phyloP scores from a whole-genome alignment of 257 asterid species.

The Parsonsia alboflavescens region DNA sequence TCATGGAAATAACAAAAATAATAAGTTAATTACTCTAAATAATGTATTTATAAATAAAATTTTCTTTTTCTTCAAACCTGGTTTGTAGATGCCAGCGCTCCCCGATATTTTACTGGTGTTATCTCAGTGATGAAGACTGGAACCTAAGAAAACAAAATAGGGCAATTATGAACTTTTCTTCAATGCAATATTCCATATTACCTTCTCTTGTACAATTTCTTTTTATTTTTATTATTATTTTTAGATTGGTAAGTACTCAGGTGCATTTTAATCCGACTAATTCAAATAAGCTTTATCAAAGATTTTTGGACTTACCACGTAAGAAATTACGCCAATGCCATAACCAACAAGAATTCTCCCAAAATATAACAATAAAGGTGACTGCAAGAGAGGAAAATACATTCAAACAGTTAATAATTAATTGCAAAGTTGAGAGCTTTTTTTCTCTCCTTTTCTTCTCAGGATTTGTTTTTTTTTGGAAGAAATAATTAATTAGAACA shows the following conservation, averaged over 20 bases:
- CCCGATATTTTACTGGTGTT: slow-evolving; percentile 70
- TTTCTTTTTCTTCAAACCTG: slow-evolving; percentile 40
- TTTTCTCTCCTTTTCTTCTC: not conserved
- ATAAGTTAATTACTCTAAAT: no score
- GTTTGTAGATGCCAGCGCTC: slow-evolving; percentile 59
- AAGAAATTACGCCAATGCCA: slow-evolving; percentile 44
- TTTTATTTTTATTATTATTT: no score
- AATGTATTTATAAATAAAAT: not conserved
- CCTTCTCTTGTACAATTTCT: no score
- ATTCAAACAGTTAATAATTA: not conserved
- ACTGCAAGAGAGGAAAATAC: slow-evolving; percentile 9
- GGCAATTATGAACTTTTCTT: no score
- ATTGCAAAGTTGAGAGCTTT: not conserved
- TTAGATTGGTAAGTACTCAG: no score
- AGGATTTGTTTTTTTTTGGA: no score
- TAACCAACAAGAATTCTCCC: slow-evolving; percentile 45
- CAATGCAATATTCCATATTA: no score
- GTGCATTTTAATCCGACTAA: no score
- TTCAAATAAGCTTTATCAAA: no score
- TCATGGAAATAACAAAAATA: not conserved
- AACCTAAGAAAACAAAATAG: slow-evolving; percentile 28
- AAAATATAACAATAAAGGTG: slow-evolving; percentile 25
- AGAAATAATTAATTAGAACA: no score
- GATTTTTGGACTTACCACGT: slow-evolving; percentile 19
- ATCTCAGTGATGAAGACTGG: slow-evolving; percentile 79